Conservation (phyloP, 2,329 filamentous ascomycete genomes). For the Sphaerulina musiva region DNA sequence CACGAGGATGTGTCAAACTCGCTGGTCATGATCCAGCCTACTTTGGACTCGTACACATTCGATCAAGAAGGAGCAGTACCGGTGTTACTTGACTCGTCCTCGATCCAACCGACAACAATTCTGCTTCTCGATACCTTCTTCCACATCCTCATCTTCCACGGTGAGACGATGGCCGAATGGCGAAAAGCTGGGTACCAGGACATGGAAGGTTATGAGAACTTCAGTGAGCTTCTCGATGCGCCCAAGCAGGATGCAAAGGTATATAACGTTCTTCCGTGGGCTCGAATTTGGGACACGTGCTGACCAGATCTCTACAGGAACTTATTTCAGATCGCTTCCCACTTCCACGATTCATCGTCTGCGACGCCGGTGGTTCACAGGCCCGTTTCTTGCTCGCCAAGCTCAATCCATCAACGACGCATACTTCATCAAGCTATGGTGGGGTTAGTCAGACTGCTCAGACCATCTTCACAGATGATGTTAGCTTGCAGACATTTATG, state of each 20-base stretch:
- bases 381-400: conserved; percentile 95
- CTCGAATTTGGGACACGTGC: not conserved
- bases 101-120: conserved; percentile 89
- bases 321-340: conserved; percentile 96
- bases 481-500: conserved; percentile 98
- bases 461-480: conserved; percentile 98
- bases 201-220: conserved; percentile 97
- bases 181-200: conserved; percentile 96
- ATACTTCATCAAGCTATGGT: conserved; percentile 87
- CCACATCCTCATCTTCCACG: conserved; percentile 98
- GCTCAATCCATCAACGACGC: conserved; percentile 93
- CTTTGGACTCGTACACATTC: conserved; percentile 92
- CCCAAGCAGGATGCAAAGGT: conserved; percentile 96
- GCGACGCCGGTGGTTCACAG: conserved; percentile 95
- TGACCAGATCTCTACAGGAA: conserved; percentile 54
- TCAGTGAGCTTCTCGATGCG: conserved; percentile 76
- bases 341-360: conserved; percentile 96
- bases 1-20: conserved; percentile 97
- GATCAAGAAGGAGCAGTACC: conserved; percentile 89
- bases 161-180: conserved; percentile 97
- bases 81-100: conserved; percentile 92
- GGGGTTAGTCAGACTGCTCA: conserved; percentile 85
- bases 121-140: conserved; percentile 97
- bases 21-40: conserved; percentile 97
- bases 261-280: conserved; percentile 35